phyloP scores from a whole-genome alignment of 2,329 filamentous ascomycete genomes.

The Sarocladium strictum region DNA sequence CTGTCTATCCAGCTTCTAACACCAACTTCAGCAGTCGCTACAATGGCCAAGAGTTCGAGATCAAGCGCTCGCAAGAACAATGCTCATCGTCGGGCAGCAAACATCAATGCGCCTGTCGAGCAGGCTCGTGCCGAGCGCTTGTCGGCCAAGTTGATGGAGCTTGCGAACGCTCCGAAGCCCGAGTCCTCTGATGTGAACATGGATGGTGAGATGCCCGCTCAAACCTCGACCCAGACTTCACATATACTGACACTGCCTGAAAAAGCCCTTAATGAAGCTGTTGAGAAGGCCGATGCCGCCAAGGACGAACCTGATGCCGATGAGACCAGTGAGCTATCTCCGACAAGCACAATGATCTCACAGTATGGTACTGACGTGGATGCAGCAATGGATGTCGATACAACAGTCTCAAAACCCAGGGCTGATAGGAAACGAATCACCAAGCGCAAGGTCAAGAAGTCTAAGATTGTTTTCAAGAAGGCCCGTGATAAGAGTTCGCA shows the following conservation, averaged over 20 bases:
- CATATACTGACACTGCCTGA: neutral
- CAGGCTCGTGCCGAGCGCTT: constrained; percentile 74
- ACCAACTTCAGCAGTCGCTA: constrained; percentile 18
- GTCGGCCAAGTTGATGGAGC: constrained; percentile 76
- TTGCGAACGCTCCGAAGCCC: constrained; percentile 74
- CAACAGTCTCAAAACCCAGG: constrained; percentile 31
- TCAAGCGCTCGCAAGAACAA: constrained; percentile 78
- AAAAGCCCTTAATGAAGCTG: constrained; percentile 16
- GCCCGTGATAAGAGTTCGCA: constrained; percentile 46
- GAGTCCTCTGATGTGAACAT: constrained; percentile 44
- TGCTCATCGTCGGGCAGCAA: constrained; percentile 70
- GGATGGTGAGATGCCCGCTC: constrained; percentile 21
- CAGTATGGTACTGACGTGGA: constrained; percentile 9
- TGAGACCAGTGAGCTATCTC: constrained; percentile 18
- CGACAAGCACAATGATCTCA: constrained; percentile 10
- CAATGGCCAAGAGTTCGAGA: constrained; percentile 83
- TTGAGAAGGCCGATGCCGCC: constrained; percentile 24
- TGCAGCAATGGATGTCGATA: constrained; percentile 52
- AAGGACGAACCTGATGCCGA: constrained; percentile 22
- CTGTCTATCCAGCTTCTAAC: neutral
- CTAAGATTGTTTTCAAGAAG: constrained; percentile 54
- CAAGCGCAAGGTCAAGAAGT: constrained; percentile 51
- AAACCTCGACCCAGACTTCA: neutral
- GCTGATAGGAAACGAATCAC: constrained; percentile 46
- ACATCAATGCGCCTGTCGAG: constrained; percentile 80